Conservation (phyloP, 1,139 yeast genomes). For the Saccharomyces hybrid region DNA sequence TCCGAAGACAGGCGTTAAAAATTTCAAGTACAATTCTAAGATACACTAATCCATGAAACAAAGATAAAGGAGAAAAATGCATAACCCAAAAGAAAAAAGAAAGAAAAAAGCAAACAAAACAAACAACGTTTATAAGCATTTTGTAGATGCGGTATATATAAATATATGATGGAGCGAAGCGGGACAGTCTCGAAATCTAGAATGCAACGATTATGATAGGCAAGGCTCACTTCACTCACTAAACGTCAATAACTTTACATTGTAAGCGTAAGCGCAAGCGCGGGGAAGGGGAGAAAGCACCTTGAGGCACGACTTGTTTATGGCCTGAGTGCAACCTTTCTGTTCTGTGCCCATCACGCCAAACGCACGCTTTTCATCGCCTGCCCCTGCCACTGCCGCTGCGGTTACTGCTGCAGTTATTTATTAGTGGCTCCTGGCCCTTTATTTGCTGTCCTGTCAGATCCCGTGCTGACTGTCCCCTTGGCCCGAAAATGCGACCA, state of each 20-base stretch:
- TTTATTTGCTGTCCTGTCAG: not conserved
- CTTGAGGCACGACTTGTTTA: not conserved
- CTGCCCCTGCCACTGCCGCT: not conserved
- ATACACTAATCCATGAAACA: not conserved
- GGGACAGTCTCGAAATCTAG: not conserved
- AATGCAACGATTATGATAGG: not conserved
- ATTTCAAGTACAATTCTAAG: no score
- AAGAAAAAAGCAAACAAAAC: not conserved
- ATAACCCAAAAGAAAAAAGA: no score
- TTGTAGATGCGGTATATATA: not conserved
- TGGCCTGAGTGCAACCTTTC: not conserved
- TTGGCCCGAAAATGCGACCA: not conserved
- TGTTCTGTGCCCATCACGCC: not conserved
- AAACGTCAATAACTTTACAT: not conserved
- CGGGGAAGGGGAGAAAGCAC: not conserved
- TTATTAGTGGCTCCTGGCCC: not conserved
- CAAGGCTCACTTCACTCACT: not conserved
- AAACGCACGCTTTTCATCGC: not conserved
- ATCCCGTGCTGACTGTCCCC: not conserved
- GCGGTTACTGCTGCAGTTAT: no score
- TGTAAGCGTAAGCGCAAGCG: not conserved
- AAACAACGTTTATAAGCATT: not conserved
- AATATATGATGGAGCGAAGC: not conserved
- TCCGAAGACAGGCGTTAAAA: conserved; percentile 3
- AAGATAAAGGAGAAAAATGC: not conserved